A percentile compares a stretch with the other conserved stretches of the same genome.
These are phyloP conservation scores for Begonia masoniana DNA, from an alignment of 306 rosid genomes.

Conservation along the genomic window DNA sequence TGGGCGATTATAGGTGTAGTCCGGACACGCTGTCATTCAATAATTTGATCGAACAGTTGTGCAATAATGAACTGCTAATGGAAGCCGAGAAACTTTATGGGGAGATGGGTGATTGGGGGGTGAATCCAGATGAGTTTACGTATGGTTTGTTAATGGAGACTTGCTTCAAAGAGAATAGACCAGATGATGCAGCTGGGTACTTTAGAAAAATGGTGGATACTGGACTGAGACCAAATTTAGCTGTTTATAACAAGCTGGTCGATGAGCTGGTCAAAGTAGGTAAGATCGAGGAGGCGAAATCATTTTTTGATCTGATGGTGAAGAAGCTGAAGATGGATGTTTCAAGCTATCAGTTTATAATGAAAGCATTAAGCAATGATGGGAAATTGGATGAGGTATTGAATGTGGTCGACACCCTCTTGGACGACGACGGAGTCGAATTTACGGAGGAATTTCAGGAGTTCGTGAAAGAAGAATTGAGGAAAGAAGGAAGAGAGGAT, in stretches of 20 bases:
- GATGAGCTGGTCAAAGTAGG: constrained; percentile 72
- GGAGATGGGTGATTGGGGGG: constrained; percentile 66
- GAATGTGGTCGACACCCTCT: constrained; percentile 58
- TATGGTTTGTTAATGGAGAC: constrained; percentile 76
- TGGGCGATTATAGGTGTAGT: constrained; percentile 68
- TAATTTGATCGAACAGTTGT: constrained; percentile 79
- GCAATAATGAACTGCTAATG: constrained; percentile 45
- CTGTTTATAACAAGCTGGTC: constrained; percentile 66
- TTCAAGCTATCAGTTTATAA: constrained; percentile 66
- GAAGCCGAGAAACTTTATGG: constrained; percentile 74
- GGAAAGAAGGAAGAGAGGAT: constrained; percentile 80
- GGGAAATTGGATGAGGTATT: constrained; percentile 69
- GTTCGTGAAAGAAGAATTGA: constrained; percentile 63
- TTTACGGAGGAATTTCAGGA: constrained; percentile 71
- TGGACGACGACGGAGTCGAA: constrained; percentile 68
- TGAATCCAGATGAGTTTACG: constrained; percentile 80
- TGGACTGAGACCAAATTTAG: constrained; percentile 74
- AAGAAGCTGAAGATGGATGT: constrained; percentile 92
- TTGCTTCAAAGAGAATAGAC: constrained; percentile 65
- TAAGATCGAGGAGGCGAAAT: constrained; percentile 62
- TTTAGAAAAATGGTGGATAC: constrained; percentile 72
- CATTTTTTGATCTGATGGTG: constrained; percentile 77
- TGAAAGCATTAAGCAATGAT: constrained; percentile 61
- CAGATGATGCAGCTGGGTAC: constrained; percentile 79
- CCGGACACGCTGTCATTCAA: constrained; percentile 73